Conservation (phyloP, 2,329 filamentous ascomycete species). For the Colletotrichum sp. region DNA sequence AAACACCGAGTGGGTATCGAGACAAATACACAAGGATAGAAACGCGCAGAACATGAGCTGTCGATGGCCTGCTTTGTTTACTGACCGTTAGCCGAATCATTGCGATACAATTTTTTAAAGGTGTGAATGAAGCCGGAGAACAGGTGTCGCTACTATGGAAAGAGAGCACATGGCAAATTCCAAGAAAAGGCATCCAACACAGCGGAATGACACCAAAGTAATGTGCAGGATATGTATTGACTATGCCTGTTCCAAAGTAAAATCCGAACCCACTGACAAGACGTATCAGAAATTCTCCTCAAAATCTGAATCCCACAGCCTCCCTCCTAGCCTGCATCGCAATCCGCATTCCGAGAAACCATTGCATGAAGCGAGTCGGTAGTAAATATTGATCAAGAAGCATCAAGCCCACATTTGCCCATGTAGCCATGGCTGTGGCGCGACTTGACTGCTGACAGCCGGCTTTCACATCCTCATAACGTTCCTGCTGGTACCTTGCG, state of each 20-base stretch:
- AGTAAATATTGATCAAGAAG: conserved; percentile 27
- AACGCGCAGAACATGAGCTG: not conserved
- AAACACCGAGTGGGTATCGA: not conserved
- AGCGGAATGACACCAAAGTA: not conserved
- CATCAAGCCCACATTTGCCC: conserved; percentile 14
- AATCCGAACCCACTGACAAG: not conserved
- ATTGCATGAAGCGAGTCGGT: not conserved
- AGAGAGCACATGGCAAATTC: not conserved
- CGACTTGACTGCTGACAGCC: not conserved
- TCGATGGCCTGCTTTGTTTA: not conserved
- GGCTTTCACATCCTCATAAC: not conserved
- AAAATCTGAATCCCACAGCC: not conserved
- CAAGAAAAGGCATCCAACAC: accelerated
- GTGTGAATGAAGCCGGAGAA: not conserved
- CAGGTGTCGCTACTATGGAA: not conserved
- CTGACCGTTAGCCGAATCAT: not conserved
- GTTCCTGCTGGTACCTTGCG: conserved; percentile 17
- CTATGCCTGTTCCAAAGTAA: accelerated
- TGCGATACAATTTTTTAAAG: accelerated
- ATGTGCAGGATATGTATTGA: not conserved
- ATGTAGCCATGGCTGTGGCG: not conserved
- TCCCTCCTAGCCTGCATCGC: not conserved
- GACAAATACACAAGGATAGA: not conserved
- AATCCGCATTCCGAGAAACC: not conserved
- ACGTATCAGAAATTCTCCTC: not conserved